Conservation (phyloP, 2,329 filamentous ascomycete genomes). For the Amylocarpus encephaloides region DNA sequence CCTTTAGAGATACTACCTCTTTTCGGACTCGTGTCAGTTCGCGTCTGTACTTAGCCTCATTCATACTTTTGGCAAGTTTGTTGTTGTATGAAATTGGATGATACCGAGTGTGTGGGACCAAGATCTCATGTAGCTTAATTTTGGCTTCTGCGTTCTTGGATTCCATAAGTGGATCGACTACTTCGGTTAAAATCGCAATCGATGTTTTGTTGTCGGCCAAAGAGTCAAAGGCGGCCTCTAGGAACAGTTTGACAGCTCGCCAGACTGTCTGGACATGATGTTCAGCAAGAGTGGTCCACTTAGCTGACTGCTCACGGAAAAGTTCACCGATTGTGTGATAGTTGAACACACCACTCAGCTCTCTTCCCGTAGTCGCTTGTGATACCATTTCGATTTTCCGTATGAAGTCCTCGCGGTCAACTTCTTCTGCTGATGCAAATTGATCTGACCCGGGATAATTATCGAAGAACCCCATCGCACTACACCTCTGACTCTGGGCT, state of each 20-base stretch:
- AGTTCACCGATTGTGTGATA: slow-evolving; percentile 1
- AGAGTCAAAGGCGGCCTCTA: neutral
- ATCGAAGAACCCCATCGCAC: too few species aligned
- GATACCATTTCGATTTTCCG: neutral
- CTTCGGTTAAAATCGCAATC: neutral
- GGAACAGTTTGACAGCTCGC: neutral
- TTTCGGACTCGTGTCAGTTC: neutral
- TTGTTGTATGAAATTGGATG: slow-evolving; percentile 4
- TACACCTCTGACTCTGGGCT: neutral
- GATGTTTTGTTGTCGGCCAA: neutral
- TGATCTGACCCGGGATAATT: neutral
- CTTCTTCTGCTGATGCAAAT: neutral
- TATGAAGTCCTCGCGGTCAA: neutral
- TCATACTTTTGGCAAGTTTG: neutral
- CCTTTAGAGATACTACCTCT: neutral
- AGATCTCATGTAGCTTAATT: slow-evolving; percentile 1
- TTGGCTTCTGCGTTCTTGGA: neutral
- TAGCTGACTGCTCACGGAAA: neutral
- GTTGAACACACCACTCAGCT: neutral
- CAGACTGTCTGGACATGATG: slow-evolving; percentile 2
- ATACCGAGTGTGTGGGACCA: neutral
- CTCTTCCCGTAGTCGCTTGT: neutral
- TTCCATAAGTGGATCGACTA: slow-evolving; percentile 2
- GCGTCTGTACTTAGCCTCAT: neutral
- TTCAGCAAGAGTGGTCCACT: neutral